Evolutionary conservation across 345 rosid genomes (phyloP).

Genomic region (Brassica carinata): DNA sequence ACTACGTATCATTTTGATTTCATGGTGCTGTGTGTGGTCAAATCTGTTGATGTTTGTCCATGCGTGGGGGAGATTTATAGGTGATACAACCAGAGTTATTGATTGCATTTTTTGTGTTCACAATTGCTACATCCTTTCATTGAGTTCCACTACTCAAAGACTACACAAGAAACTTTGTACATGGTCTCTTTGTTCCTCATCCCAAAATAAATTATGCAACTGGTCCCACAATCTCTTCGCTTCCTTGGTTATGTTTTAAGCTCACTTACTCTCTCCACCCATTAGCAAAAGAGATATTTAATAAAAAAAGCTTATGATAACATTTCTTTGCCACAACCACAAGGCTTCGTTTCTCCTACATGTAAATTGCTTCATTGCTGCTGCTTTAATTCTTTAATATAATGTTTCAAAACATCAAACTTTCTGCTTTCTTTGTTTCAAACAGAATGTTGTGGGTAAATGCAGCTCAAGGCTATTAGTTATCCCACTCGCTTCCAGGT

Average conservation of each 20-base stretch:
- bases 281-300: not conserved
- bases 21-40: not conserved
- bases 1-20: not conserved
- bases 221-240: slow-evolving; percentile 90
- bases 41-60: slow-evolving; percentile 1
- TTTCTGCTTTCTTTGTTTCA: slow-evolving; percentile 21
- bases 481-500: slow-evolving; percentile 48
- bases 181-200: slow-evolving; percentile 93
- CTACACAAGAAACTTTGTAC: slow-evolving; percentile 62
- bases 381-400: not conserved
- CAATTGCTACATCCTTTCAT: slow-evolving; percentile 76
- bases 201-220: slow-evolving; percentile 86
- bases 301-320: not conserved
- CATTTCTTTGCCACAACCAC: slow-evolving; percentile 48
- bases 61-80: slow-evolving; percentile 34
- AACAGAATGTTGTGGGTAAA: slow-evolving; percentile 82
- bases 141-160: slow-evolving; percentile 83
- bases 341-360: slow-evolving; percentile 86
- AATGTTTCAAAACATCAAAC: too few relatives aligned
- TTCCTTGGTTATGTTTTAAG: slow-evolving; percentile 94
- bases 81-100: slow-evolving; percentile 84
- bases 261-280: slow-evolving; percentile 19
- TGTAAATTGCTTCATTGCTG: slow-evolving; percentile 41
- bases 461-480: slow-evolving; percentile 96
- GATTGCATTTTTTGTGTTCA: slow-evolving; percentile 73